Evolutionary conservation across 2,329 filamentous ascomycete species (phyloP).

Genomic region (Myriosclerotinia scirpicola): DNA sequence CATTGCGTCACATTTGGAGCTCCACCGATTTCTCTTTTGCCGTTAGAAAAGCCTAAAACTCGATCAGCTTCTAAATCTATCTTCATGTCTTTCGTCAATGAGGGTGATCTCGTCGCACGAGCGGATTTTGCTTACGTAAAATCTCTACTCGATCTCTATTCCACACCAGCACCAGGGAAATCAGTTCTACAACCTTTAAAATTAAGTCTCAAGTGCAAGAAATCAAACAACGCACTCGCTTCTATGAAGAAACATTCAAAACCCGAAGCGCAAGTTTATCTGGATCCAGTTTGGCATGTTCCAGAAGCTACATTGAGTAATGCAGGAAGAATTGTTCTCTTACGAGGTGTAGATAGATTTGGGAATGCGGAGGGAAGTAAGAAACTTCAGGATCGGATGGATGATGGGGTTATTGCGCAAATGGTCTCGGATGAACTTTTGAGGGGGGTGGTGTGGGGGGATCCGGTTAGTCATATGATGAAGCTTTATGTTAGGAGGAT

Average conservation of each 20-base stretch:
- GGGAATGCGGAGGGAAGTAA: constrained; percentile 42
- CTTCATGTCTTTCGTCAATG: constrained; percentile 80
- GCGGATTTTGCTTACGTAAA: constrained; percentile 76
- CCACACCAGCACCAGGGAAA: constrained; percentile 48
- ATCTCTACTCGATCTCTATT: constrained; percentile 70
- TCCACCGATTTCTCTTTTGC: constrained; percentile 72
- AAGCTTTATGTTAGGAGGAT: constrained; percentile 70
- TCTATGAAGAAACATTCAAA: constrained; percentile 33
- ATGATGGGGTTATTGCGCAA: constrained; percentile 66
- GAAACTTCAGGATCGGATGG: constrained; percentile 51
- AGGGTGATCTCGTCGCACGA: constrained; percentile 77
- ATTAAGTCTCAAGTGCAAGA: constrained; percentile 22
- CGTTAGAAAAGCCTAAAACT: constrained; percentile 59
- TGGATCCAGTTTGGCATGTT: constrained; percentile 59
- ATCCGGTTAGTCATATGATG: constrained; percentile 80
- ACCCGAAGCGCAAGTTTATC: constrained; percentile 28
- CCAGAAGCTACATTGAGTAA: constrained; percentile 67
- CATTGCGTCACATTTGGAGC: constrained; percentile 87
- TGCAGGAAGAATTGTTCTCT: constrained; percentile 66
- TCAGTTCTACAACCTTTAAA: constrained; percentile 27
- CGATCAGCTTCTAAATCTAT: constrained; percentile 60
- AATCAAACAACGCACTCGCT: constrained; percentile 31
- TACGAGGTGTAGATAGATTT: constrained; percentile 53
- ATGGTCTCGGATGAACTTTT: constrained; percentile 67
- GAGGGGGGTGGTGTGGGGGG: constrained; percentile 73